Base-by-base conservation (phyloP, 441 rosid genomes). In the Lepidium campestre region DNA sequence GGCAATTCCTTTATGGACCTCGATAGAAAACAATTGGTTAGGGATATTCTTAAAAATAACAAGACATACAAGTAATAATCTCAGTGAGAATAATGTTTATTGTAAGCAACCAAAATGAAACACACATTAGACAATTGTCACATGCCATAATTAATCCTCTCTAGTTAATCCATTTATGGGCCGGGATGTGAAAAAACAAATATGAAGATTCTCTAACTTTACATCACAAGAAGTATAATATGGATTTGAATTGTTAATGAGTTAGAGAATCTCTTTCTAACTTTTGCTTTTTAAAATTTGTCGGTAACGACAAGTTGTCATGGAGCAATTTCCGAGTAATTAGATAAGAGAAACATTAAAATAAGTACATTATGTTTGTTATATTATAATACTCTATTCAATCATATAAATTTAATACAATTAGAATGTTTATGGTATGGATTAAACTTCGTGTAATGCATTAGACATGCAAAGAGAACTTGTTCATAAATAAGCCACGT, bases 241-340 rank as follows among this genome's bases (percentile, higher is more conserved):
- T n/a, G n/a, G n/a, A 42, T 40, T 35, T 54, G 23, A 71, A 55
- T 61, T 60, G 36, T 49, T 50, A 54, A 23, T 71, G 15, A 1
- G 19, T 71, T 55, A 45, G 29, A 23, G 63, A 64, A 63, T 56
- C 50, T 65, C 55, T 65, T 25, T 49, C 34, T n/a, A 64, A 64
- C 58, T 14, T 65, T 57, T 72, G 14, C 25, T 50, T 57, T 48
- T 20, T 48, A 22, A 25, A 50, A 58, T 31, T 18, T 72, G 67
- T 73, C 62, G 62, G 62, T 42, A 35, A 15, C 57, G 71, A 47
- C 55, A 72, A 50, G 62, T 42, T 32, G 62, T 58, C 25, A 59
- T 44, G 76, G 76, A 73, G 1, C 76, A 72, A 72, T 50, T 65
- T 72, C 71, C 67, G 44, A 72, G 67, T 49, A 72, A 58, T 52